A percentile compares a stretch with the other conserved stretches of the same genome.
phyloP scores from a whole-genome alignment of 75 land plant genomes.

The Picea glauca region DNA sequence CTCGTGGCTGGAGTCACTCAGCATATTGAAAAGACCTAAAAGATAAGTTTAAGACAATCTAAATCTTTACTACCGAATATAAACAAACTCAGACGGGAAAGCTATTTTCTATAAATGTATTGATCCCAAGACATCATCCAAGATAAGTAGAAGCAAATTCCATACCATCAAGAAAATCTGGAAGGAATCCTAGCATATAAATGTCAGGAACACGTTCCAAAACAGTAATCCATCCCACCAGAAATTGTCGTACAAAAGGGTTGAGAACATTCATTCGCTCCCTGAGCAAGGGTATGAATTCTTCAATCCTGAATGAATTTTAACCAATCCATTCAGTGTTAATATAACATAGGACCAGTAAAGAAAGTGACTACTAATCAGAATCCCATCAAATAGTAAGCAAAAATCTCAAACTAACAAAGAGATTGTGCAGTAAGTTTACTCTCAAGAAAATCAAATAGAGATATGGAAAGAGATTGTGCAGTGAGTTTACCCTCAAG shows the following conservation, averaged over 20 bases:
- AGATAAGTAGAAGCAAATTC: not conserved
- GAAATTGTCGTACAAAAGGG: constrained; percentile 45
- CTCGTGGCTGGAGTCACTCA: constrained; percentile 48
- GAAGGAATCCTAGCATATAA: constrained; percentile 57
- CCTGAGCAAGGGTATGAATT: constrained; percentile 41
- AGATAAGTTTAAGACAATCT: no score
- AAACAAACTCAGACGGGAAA: no score
- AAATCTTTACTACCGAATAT: no score
- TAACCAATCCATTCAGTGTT: no score
- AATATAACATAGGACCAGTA: no score
- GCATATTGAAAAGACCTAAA: constrained; percentile 50
- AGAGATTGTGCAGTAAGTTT: not conserved
- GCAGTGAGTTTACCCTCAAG: not conserved
- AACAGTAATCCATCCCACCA: constrained; percentile 55
- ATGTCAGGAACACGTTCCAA: constrained; percentile 50
- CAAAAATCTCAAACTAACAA: no score
- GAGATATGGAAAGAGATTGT: not conserved
- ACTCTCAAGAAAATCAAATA: not conserved
- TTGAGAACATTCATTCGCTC: constrained; percentile 52
- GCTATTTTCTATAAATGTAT: not conserved
- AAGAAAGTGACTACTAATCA: no score
- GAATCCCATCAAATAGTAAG: no score
- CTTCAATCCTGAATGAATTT: constrained; percentile 33
- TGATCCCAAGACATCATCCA: no score
- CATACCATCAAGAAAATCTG: constrained; percentile 55